Conservation (phyloP, 2,329 filamentous ascomycete genomes). For the Bipolaris cookei region DNA sequence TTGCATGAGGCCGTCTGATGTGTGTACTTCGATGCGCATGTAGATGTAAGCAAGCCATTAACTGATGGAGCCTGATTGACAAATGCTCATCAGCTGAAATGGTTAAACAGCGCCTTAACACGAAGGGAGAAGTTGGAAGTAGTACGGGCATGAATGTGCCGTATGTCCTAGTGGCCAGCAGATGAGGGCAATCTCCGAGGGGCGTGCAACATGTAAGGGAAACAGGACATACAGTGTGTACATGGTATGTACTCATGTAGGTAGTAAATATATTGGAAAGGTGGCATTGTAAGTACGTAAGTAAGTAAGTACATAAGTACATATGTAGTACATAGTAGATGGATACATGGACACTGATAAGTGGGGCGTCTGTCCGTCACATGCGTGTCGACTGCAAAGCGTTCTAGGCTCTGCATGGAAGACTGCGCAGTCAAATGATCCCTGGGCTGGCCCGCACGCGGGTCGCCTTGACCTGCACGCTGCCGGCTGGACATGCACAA, state of each 20-base stretch:
- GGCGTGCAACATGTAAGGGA: background rate
- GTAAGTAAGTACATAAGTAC: too few relatives aligned
- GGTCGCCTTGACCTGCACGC: background rate
- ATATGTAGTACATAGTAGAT: too few relatives aligned
- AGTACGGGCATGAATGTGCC: background rate
- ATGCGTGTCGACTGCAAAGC: background rate
- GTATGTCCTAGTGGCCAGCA: background rate
- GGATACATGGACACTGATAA: too few relatives aligned
- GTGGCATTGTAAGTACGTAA: too few relatives aligned
- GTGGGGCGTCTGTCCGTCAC: background rate
- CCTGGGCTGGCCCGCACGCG: background rate
- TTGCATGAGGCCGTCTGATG: too few relatives aligned
- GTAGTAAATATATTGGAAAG: too few relatives aligned
- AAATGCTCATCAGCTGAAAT: background rate
- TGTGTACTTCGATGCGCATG: too few relatives aligned
- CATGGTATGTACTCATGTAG: too few relatives aligned
- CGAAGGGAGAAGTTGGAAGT: background rate
- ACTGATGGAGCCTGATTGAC: background rate
- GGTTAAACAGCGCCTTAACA: background rate
- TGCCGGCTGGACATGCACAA: background rate
- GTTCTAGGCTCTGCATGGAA: slow-evolving; percentile 5
- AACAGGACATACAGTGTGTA: too few relatives aligned
- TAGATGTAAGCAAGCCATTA: background rate
- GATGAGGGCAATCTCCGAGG: background rate
- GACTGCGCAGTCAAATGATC: background rate